Base-by-base conservation (phyloP, 2,329 filamentous ascomycete genomes). In the Ophiosphaerella herpotricha region DNA sequence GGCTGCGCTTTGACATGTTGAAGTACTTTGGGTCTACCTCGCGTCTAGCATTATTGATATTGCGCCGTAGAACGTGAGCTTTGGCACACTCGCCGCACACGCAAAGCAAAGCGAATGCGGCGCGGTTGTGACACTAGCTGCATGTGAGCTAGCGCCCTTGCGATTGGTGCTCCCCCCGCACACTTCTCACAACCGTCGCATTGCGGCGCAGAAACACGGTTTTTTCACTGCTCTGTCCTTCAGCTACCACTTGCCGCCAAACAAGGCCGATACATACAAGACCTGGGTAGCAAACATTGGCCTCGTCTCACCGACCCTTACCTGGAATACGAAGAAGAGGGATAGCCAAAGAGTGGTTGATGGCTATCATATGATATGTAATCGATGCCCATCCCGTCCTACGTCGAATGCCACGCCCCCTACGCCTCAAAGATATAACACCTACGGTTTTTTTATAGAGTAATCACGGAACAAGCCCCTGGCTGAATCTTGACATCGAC, bases 261-360 rank as follows among this genome's bases (percentile, higher is more conserved):
- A 33, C 26, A 26, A 34, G 41, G 31, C 32, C 31, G 41, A 43
- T 34, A 23, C 31, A 35, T 13, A 43, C 35, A 31, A 43, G 14
- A 43, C 31, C 12, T 35, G 32, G 26, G 9, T 29, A 29, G 7
- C 26, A 29, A 29, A 29, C 26, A 11, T 4, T 29, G 26, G 9
- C 26, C 26, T 35, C 18, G 31, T 24, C 32, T 43, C 16, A 43
- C 41, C 9, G 14, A 35, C 31, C 31, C 26, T 43, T 36, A 24
- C 31, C n/a, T 35, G 31, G 31, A 34, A 43, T 35, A 35, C 31
- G 41, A 43, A 43, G 41, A 21, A 43, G 16, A 36, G 31, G 41
- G 41, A 13, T 24, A 23, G 31, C 31, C 9, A 29, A 29, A 4
- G 26, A 43, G 31, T 35, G 31, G 12, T 24, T 43, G 31, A 31